These are phyloP conservation scores for Polyplosphaeria fusca DNA, from an alignment of 495 filamentous ascomycete species.

Conservation along the genomic window DNA sequence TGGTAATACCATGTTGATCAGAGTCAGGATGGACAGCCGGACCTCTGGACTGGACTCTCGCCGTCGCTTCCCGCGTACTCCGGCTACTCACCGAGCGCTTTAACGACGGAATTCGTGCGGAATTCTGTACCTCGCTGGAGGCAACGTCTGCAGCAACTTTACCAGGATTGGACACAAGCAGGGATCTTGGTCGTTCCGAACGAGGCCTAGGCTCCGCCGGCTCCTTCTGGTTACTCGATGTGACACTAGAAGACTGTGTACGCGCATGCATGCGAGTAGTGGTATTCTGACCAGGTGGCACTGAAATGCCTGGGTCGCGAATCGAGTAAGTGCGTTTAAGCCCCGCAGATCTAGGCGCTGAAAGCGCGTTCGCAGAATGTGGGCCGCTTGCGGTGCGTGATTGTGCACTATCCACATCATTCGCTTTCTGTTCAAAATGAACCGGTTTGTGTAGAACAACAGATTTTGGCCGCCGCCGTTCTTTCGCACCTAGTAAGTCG, in stretches of 20 bases:
- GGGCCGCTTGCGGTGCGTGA: neutral
- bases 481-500: neutral
- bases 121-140: neutral
- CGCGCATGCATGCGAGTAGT: slow-evolving; percentile 12
- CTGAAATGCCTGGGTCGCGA: slow-evolving; percentile 14
- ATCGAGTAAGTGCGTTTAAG: slow-evolving; percentile 25
- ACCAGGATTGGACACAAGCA: neutral
- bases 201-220: neutral
- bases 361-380: slow-evolving; percentile 3
- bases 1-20: neutral
- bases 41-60: slow-evolving; percentile 3
- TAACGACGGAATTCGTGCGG: slow-evolving; percentile 9
- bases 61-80: slow-evolving; percentile 14
- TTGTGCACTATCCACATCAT: too few species aligned
- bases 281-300: slow-evolving; percentile 1
- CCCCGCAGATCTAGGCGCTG: slow-evolving; percentile 4
- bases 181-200: slow-evolving; percentile 11
- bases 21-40: neutral
- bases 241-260: slow-evolving; percentile 15
- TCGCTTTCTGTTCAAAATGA: too few species aligned
- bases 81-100: slow-evolving; percentile 17
- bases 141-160: slow-evolving; percentile 2
- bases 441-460: too few species aligned
- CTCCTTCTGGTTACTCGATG: neutral
- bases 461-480: slow-evolving; percentile 22